Base-by-base conservation (phyloP, 179 eudicot genomes). In the Silene vulgaris region DNA sequence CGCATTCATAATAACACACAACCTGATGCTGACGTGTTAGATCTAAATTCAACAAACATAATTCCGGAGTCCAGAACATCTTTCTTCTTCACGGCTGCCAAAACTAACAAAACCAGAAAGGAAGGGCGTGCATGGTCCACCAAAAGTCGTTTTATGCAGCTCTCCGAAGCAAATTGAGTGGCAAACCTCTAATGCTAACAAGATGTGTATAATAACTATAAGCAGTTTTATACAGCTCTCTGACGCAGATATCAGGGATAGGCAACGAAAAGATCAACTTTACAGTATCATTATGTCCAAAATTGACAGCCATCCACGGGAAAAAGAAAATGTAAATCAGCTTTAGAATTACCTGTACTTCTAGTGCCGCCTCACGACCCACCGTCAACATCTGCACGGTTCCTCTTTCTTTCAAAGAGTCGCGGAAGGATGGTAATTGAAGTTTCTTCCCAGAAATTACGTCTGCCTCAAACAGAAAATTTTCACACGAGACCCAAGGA, bases 311-410 rank as follows among this genome's bases (percentile, higher is more conserved):
- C 50, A 45, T 29, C 59, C 12, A 19, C 28, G 1, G 57, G 32
- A 5, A 13, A 35, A 1, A 35, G 3, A 17, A 43, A 43, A 45
- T 52, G 17, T 52, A 73, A 35, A 4, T 66, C 35, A 32, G 21
- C 45, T 30, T n/a, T 35, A 30, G 19, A 13, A 23, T 19, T 84
- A 94, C 98, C 97, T 94, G 98, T 80, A 94, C 88, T 78, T 94
- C 98, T 76, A 94, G 79, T 28, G 97, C 97, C 82, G 98, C 98
- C 82, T 94, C 98, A 78, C 97, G 92, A 26, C 98, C 89, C 54
- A 94, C 87, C 14, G 98, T 94, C 89, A 94, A 81, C 96, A 92
- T 90, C 79, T 90, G 97, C 76, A 92, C 89, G 13, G 94, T 92
- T 86, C 98, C 98, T 82, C 90, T 86, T 80, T 92, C 94, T 85